phyloP scores from a whole-genome alignment of 2,329 filamentous ascomycete species.

The Lachnum nothofagi region DNA sequence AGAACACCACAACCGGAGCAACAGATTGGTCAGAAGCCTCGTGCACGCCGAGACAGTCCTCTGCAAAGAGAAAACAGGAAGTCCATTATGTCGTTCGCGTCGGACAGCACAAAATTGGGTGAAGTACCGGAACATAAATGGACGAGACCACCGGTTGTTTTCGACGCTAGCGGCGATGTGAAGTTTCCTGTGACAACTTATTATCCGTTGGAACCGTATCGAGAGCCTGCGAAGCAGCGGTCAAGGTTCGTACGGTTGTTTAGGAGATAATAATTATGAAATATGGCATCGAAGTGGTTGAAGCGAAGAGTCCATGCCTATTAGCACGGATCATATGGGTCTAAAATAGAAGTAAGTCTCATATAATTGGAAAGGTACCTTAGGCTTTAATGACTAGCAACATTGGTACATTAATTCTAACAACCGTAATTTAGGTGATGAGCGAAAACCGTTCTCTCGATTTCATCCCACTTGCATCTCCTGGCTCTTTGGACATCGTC shows the following conservation, averaged over 20 bases:
- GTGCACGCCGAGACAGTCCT: background rate
- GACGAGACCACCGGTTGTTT: slow-evolving; percentile 2
- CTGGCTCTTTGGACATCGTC: too few species aligned
- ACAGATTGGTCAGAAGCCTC: background rate
- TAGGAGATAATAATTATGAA: slow-evolving; percentile 8
- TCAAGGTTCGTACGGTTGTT: slow-evolving; percentile 25
- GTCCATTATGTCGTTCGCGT: slow-evolving; percentile 36
- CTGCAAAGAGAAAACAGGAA: slow-evolving; percentile 17
- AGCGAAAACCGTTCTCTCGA: too few species aligned
- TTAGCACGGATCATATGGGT: too few species aligned
- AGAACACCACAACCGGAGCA: background rate
- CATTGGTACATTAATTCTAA: too few species aligned
- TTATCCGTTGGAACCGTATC: slow-evolving; percentile 23
- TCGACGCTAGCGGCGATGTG: background rate
- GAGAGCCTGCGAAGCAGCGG: slow-evolving; percentile 21
- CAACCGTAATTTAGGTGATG: too few species aligned
- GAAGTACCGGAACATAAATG: slow-evolving; percentile 35
- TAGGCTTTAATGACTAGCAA: too few species aligned
- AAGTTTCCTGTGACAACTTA: slow-evolving; percentile 19
- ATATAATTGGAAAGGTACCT: too few species aligned
- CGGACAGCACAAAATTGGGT: slow-evolving; percentile 44
- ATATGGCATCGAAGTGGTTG: too few species aligned
- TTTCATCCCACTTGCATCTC: too few species aligned
- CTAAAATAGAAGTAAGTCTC: too few species aligned
- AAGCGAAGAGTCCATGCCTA: too few species aligned